These are phyloP conservation scores for Colletotrichum plurivorum DNA, from an alignment of 2,329 filamentous ascomycete genomes.

Conservation along the genomic window DNA sequence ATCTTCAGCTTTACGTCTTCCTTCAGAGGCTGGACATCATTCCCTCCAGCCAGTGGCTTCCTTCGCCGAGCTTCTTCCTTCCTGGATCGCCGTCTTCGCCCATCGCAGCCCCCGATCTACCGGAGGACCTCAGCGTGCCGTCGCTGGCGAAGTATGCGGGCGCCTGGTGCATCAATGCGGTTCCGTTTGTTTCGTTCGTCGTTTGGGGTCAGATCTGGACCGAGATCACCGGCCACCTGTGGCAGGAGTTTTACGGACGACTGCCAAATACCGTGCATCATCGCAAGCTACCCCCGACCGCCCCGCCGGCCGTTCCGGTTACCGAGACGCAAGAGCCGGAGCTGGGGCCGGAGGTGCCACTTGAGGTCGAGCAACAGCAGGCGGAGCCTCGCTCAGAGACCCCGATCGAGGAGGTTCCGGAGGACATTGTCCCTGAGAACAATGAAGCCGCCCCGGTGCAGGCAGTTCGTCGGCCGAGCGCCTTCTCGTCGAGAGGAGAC, in stretches of 20 bases:
- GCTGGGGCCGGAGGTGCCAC: background rate
- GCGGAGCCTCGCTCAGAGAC: conserved; percentile 14
- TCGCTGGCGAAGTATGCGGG: conserved; percentile 61
- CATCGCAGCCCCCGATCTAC: conserved; percentile 61
- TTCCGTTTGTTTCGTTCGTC: conserved; percentile 64
- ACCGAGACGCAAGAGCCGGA: conserved; percentile 20
- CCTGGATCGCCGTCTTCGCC: conserved; percentile 68
- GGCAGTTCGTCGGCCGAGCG: conserved; percentile 59
- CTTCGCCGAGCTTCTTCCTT: conserved; percentile 64
- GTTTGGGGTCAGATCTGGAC: conserved; percentile 57
- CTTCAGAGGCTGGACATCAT: conserved; percentile 67
- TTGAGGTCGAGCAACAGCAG: conserved; percentile 15
- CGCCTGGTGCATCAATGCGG: conserved; percentile 56
- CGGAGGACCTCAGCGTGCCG: conserved; percentile 52
- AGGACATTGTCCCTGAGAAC: conserved; percentile 4
- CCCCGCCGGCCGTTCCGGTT: conserved; percentile 41
- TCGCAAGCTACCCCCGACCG: conserved; percentile 43
- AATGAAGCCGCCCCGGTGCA: conserved; percentile 47
- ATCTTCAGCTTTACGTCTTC: conserved; percentile 67
- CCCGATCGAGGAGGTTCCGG: background rate
- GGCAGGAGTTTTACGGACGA: conserved; percentile 53
- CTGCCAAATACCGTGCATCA: conserved; percentile 57
- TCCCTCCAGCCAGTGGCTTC: conserved; percentile 57
- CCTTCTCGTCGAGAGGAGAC: conserved; percentile 63
- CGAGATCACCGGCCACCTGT: conserved; percentile 53